Conservation (phyloP, 768 basidiomycete species). For the Mycena maculata region DNA sequence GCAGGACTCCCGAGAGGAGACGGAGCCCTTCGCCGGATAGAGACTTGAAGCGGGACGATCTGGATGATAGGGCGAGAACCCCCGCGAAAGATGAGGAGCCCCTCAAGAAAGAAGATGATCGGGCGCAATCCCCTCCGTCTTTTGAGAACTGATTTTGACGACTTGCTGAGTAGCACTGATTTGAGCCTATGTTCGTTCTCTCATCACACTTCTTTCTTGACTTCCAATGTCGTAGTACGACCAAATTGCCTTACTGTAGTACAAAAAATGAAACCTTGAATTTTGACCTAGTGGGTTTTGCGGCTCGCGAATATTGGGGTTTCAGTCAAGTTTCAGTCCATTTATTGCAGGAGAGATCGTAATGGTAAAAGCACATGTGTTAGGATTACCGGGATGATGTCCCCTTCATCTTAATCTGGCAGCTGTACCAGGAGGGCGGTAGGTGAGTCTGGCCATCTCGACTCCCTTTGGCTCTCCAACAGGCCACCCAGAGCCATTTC, state of each 20-base stretch:
- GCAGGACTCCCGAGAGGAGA: constrained; percentile 46
- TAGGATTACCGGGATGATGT: too few species aligned
- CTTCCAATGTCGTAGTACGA: constrained; percentile 15
- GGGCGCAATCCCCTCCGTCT: constrained; percentile 69
- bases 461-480: constrained; percentile 11
- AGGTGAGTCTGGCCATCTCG: constrained; percentile 33
- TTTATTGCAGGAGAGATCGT: too few species aligned
- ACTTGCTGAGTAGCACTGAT: not conserved
- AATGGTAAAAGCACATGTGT: too few species aligned
- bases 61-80: constrained; percentile 60
- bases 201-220: constrained; percentile 9
- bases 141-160: constrained; percentile 65
- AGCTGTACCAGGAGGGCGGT: too few species aligned
- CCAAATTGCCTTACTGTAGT: constrained; percentile 11
- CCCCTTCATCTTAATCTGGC: too few species aligned
- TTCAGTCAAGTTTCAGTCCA: too few species aligned
- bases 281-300: not conserved
- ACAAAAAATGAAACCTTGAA: constrained; percentile 20
- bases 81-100: too few species aligned
- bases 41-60: constrained; percentile 49
- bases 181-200: constrained; percentile 9
- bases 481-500: not conserved
- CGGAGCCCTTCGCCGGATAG: constrained; percentile 57
- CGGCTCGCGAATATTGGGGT: too few species aligned
- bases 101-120: constrained; percentile 53